phyloP scores from a whole-genome alignment of 2,329 filamentous ascomycete species.

The Bertia moriformis region DNA sequence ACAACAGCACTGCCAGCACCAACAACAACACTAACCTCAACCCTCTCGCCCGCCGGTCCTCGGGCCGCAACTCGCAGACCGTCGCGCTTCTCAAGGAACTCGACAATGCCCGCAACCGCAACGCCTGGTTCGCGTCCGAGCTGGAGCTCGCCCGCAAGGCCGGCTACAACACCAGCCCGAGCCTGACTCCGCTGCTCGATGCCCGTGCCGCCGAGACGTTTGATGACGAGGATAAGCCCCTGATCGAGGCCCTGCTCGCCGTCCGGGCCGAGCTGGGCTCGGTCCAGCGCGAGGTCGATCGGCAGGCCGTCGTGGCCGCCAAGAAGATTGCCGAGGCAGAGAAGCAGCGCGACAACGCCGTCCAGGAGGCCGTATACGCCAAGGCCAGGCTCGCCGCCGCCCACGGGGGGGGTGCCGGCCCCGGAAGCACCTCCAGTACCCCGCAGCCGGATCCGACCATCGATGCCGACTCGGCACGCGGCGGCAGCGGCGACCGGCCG shows the following conservation, averaged over 20 bases:
- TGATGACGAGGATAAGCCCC: slow-evolving; percentile 77
- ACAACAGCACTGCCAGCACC: neutral
- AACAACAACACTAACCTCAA: neutral
- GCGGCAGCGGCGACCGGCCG: too few species aligned
- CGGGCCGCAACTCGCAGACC: slow-evolving; percentile 48
- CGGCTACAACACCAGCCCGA: slow-evolving; percentile 64
- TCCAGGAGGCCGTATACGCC: slow-evolving; percentile 86
- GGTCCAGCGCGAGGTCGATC: slow-evolving; percentile 78
- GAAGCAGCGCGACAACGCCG: slow-evolving; percentile 83
- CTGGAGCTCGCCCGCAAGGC: slow-evolving; percentile 79
- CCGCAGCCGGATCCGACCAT: slow-evolving; percentile 40
- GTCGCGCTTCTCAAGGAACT: slow-evolving; percentile 74
- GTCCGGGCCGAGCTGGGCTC: slow-evolving; percentile 83
- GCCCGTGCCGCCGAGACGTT: slow-evolving; percentile 65
- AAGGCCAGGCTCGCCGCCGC: slow-evolving; percentile 83
- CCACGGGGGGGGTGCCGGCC: slow-evolving; percentile 37
- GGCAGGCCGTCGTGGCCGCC: slow-evolving; percentile 72
- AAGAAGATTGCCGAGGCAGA: slow-evolving; percentile 88
- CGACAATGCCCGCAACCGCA: slow-evolving; percentile 68
- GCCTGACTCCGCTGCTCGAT: slow-evolving; percentile 61
- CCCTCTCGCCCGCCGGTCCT: slow-evolving; percentile 39
- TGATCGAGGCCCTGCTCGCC: slow-evolving; percentile 80
- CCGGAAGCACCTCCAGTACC: slow-evolving; percentile 47
- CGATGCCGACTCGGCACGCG: slow-evolving; percentile 39
- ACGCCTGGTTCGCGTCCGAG: slow-evolving; percentile 95